Conservation (phyloP, 495 filamentous ascomycete genomes). For the Pseudotulostoma volvatum region DNA sequence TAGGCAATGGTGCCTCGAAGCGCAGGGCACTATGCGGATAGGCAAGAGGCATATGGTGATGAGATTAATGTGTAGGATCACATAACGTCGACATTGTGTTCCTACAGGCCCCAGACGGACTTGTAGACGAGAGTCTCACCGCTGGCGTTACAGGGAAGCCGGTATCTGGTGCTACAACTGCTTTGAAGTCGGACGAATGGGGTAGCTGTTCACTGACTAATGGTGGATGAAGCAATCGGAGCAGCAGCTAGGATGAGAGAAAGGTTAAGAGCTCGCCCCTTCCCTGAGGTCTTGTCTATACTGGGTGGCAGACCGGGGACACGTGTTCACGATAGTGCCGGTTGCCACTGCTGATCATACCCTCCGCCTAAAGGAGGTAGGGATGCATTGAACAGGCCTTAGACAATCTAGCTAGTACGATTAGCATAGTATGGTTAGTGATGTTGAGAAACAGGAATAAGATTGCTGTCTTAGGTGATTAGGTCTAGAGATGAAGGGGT, state of each 20-base stretch:
- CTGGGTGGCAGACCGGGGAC: too few relatives aligned
- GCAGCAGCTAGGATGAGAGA: too few relatives aligned
- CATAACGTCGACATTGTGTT: background rate
- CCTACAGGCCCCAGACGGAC: background rate
- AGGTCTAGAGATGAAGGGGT: background rate
- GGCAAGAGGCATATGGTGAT: background rate
- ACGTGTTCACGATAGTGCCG: background rate
- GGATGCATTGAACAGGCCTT: background rate
- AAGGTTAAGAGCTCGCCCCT: background rate
- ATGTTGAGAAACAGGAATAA: background rate
- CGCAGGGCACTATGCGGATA: background rate
- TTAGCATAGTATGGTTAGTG: background rate
- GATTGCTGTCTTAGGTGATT: background rate
- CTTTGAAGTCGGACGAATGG: too few relatives aligned
- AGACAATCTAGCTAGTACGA: background rate
- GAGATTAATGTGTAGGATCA: background rate
- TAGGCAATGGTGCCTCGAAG: background rate
- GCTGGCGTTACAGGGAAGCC: background rate
- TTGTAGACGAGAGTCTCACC: background rate
- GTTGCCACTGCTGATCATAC: background rate
- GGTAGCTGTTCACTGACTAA: too few relatives aligned
- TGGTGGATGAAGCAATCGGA: too few relatives aligned
- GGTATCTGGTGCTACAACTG: too few relatives aligned
- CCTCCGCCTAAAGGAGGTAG: background rate
- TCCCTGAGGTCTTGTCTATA: too few relatives aligned